Evolutionary conservation across 2,329 filamentous ascomycete genomes (phyloP), one percentile per base, ranked within the genome.

Genomic region (Fusarium sp.): DNA sequence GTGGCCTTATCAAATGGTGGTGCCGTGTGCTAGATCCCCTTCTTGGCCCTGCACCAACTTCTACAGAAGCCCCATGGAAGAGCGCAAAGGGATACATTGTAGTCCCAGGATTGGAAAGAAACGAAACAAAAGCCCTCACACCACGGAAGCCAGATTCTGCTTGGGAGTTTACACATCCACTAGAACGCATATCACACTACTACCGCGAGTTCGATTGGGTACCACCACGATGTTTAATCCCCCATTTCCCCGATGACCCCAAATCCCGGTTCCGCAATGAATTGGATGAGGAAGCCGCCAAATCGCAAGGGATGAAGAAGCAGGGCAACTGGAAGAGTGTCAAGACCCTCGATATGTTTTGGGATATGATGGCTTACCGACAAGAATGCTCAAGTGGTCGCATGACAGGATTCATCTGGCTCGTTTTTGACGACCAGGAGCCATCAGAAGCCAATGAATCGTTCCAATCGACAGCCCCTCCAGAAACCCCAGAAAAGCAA

Each of bases 301-400:
- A 87, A 28, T 83, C 86, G 3, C 80, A 80, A 7, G 80, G 80
- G 53, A 80, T 85, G 68, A 86, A 87, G 68, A 84, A 82, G 24
- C 80, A 82, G 4, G 91, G 91, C 1, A 84, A 87, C 56, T 99
- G 96, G 96, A 91, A 89, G 75, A 94, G 91, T 61, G 89, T 97
- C 23, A 90, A 86, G 75, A 91, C 89, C 0, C 81, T 99, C 39
- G 92, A 94, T n/a, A 89, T 94, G 70, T 99, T 99, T 74, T 99
- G 96, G 96, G 96, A 99, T 65, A 91, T 97, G 86, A 98, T 99
- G 95, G 91, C 94, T 1, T 98, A 92, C 75, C 86, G 96, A 56
- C 96, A 98, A 76, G 96, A 99, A 75, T 99, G 96, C 75, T 97
- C 94, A 1, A 93, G 94, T 32, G 96, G 96, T 0, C 86, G 94